Base-by-base conservation (phyloP, 2,329 filamentous ascomycete genomes). In the Botryotinia convoluta region DNA sequence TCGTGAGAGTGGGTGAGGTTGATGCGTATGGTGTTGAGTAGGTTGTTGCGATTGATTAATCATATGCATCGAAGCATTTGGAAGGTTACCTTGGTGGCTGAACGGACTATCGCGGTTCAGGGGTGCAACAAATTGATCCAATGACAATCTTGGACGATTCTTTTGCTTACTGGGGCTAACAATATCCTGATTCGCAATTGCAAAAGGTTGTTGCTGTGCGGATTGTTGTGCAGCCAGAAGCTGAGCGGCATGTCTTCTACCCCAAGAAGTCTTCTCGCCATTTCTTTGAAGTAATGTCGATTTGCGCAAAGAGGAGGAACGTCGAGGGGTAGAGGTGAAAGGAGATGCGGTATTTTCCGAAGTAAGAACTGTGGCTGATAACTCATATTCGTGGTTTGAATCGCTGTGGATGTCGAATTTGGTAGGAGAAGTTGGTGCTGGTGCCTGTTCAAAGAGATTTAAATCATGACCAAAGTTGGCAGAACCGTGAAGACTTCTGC, bases 201-300 rank as follows among this genome's bases (percentile, higher is more conserved):
- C 72, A 68, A 70, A 61, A 45, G 68, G 37, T 20, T 70, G 68
- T 64, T 68, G 60, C 57, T 80, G 79, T 69, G 80, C 77, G 42
- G 79, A 78, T 61, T 80, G 79, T 69, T 81, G 79, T 51, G 79
- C 78, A 51, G 80, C 80, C 48, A 80, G 73, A 37, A 79, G 57
- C 61, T 87, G 86, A 75, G 88, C 89, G 68, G 86, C 90, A 60
- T 86, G 86, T 73, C 89, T 85, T 72, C 87, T 84, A 57, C 89
- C 88, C 85, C 87, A 90, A 71, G 86, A 93, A 18, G 86, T 87
- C 72, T 91, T 88, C 57, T 92, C 91, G 60, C 89, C 88, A 75
- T 92, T 88, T 59, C 95, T 91, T 82, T 97, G 95, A 80, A 97
- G 94, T 37, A 97, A 83, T 0, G 95, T 97, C 3, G 94, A 97